Base-by-base conservation (phyloP, 2,329 filamentous ascomycete species). In the Trichothecium sympodiale region DNA sequence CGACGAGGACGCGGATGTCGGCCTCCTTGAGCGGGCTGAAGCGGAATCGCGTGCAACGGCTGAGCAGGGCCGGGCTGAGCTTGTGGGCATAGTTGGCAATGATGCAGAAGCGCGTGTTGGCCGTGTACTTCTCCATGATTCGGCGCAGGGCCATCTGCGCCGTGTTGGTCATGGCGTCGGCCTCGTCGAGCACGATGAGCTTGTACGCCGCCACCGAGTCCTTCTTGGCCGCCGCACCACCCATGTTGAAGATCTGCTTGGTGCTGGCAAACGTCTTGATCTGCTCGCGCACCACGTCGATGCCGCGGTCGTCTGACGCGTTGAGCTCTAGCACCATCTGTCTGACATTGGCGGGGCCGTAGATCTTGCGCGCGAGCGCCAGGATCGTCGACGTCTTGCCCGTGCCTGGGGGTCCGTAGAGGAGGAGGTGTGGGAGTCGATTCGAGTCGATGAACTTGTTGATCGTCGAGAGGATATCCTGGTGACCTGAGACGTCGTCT, bases 41-140 rank as follows among this genome's bases (percentile, higher is more conserved):
- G 23, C 91, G 72, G 59, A 98, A 98, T 27, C 91, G 71, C 8
- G 91, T 98, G 61, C 91, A 98, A 49, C 91, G 71, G 33, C 89
- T 96, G 36, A 98, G 67, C 30, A 98, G 68, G 0, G 91, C 91
- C 0, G 91, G 89, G 10, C 86, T 93, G 28, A 98, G 77, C 60
- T 98, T 98, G 65, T 98, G 91, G 20, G 91, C 91, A 60, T 98
- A 98, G 62, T 98, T 98, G 48, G 91, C 91, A 48, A 98, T 96
- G 54, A 98, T 86, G 64, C 89, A 96, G 64, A 98, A 98, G 35
- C 91, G 73, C 3, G 91, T 95, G 63, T 98, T 98, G 41, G 84
- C 84, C 1, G 91, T 98, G 64, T 98, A 98, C 63, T 94, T 94
- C 56, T 98, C 91, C 91, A 98, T 98, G 53, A 98, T 96, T 33